Percentiles rank a stretch among this genome's conserved stretches.
Conservation (phyloP, 2,329 filamentous ascomycete genomes). For the Aureobasidium zeae region DNA sequence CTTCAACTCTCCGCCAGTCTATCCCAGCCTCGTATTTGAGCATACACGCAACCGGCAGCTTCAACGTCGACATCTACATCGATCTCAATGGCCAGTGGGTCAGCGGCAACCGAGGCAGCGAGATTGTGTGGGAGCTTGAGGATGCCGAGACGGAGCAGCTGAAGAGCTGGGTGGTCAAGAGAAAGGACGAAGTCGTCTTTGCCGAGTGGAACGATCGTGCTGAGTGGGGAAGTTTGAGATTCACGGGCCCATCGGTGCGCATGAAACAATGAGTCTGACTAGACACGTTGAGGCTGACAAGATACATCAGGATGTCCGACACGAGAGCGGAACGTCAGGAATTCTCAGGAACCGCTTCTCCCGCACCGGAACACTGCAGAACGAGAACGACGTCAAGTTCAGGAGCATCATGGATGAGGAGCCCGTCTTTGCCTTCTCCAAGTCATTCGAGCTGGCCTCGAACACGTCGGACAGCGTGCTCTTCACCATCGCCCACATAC, state of each 20-base stretch:
- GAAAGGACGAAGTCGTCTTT: slow-evolving; percentile 56
- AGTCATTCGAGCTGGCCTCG: slow-evolving; percentile 39
- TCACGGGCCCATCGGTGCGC: slow-evolving; percentile 52
- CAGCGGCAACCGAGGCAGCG: slow-evolving; percentile 60
- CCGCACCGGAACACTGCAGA: slow-evolving; percentile 54
- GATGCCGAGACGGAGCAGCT: slow-evolving; percentile 28
- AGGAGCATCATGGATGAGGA: slow-evolving; percentile 41
- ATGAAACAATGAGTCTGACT: not conserved
- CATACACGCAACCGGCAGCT: slow-evolving; percentile 57
- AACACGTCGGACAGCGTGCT: slow-evolving; percentile 33
- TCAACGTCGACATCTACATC: slow-evolving; percentile 41
- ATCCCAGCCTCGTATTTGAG: slow-evolving; percentile 75
- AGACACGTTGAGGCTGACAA: slow-evolving; percentile 26
- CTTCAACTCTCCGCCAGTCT: slow-evolving; percentile 68
- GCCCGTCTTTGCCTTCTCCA: slow-evolving; percentile 45
- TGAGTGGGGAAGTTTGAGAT: slow-evolving; percentile 76
- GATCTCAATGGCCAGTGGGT: slow-evolving; percentile 60
- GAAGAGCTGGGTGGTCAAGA: slow-evolving; percentile 60
- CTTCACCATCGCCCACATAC: slow-evolving; percentile 69
- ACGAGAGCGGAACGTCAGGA: slow-evolving; percentile 62
- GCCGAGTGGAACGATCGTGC: slow-evolving; percentile 65
- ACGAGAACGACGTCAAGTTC: slow-evolving; percentile 41
- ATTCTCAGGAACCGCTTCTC: slow-evolving; percentile 61
- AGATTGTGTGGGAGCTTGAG: slow-evolving; percentile 59
- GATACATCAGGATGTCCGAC: slow-evolving; percentile 43